Evolutionary conservation across 1,139 yeast species (phyloP).

Genomic region (Ogataea hybrid): DNA sequence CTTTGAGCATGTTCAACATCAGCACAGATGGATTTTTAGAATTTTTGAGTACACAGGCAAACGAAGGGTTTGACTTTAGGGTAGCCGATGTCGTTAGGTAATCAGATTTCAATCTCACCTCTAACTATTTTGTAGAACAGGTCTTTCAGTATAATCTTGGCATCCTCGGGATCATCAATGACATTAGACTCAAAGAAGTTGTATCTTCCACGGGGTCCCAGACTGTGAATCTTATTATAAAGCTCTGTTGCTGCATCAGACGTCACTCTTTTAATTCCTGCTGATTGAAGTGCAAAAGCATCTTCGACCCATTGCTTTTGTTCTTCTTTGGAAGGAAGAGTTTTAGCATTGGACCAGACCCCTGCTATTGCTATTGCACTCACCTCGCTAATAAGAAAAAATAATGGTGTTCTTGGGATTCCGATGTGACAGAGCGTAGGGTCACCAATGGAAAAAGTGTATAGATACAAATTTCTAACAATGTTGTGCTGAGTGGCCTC

Average conservation of each 20-base stretch:
- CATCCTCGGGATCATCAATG: neutral
- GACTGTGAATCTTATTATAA: neutral
- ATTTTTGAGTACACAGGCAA: too few species aligned
- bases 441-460: conserved; percentile 42
- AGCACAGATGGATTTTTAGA: too few species aligned
- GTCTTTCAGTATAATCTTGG: neutral
- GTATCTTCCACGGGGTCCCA: conserved; percentile 1
- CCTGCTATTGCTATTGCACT: conserved; percentile 49
- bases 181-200: neutral
- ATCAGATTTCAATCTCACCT: neutral
- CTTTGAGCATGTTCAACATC: too few species aligned
- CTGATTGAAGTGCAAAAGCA: neutral
- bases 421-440: conserved; percentile 45
- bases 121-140: neutral
- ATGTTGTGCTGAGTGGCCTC: conserved; percentile 10
- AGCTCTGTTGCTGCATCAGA: neutral
- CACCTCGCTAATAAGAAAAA: conserved; percentile 43
- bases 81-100: too few species aligned
- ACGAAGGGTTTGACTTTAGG: too few species aligned
- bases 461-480: conserved; percentile 37
- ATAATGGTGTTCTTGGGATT: conserved; percentile 38
- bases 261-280: neutral
- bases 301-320: conserved; percentile 22
- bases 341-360: conserved; percentile 36
- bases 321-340: conserved; percentile 26